phyloP scores from a whole-genome alignment of 140 eudicot genomes.

The Anethum foeniculum region DNA sequence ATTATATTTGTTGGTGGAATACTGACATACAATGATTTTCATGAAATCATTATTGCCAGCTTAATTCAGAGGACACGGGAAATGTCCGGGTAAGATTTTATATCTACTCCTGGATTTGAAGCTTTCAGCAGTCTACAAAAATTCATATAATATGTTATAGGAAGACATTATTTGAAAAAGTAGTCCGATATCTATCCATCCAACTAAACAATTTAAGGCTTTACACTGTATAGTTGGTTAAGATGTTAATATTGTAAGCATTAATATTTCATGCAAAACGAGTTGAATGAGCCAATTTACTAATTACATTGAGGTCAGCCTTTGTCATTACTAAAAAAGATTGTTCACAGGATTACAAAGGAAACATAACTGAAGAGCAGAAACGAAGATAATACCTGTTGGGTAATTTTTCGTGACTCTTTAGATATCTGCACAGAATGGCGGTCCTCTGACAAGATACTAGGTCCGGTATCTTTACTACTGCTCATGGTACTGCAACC shows the following conservation, averaged over 20 bases:
- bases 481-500: slow-evolving; percentile 16
- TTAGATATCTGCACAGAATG: slow-evolving; percentile 8
- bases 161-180: not conserved
- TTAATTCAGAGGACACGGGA: not conserved
- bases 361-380: not conserved
- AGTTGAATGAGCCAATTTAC: not conserved
- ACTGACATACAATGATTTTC: not conserved
- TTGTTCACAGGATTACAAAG: not conserved
- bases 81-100: not conserved
- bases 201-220: not conserved
- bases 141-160: not conserved
- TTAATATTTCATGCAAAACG: not conserved
- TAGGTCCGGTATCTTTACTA: slow-evolving; percentile 13
- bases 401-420: slow-evolving; percentile 20
- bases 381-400: slow-evolving; percentile 13
- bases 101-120: not conserved
- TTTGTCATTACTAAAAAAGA: not conserved
- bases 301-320: not conserved
- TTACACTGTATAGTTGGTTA: not conserved
- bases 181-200: not conserved
- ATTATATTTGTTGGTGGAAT: not conserved
- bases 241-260: not conserved
- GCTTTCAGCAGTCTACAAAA: not conserved
- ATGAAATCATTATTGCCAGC: not conserved
- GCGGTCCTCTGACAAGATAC: slow-evolving; percentile 15